A percentile compares a stretch with the other conserved stretches of the same genome.
Evolutionary conservation across 345 rosid species (phyloP).

Genomic region (Salix caprea): DNA sequence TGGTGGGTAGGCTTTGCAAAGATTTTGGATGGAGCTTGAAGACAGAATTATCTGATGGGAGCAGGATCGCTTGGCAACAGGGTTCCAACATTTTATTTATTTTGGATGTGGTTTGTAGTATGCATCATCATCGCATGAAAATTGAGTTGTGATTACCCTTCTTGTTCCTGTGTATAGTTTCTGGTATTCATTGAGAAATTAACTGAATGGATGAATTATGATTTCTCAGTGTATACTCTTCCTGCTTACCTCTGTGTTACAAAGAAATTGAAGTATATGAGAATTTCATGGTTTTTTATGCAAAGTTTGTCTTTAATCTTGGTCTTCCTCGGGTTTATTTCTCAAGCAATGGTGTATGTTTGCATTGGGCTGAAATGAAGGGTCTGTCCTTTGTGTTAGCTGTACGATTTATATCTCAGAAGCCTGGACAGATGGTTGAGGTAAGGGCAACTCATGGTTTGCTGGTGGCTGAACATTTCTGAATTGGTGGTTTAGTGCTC

Average conservation of each 20-base stretch:
- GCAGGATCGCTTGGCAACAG: neutral
- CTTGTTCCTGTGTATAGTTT: neutral
- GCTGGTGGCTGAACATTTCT: neutral
- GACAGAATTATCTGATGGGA: neutral
- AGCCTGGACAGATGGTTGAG: neutral
- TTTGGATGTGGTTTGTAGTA: conserved; percentile 2
- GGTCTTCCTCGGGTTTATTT: neutral
- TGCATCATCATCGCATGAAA: neutral
- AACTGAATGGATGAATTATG: neutral
- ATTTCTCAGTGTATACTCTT: neutral
- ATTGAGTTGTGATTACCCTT: neutral
- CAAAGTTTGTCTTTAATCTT: neutral
- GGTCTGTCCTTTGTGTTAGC: too few species aligned
- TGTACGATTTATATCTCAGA: too few species aligned
- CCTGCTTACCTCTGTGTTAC: neutral
- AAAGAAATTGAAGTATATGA: neutral
- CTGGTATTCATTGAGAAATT: neutral
- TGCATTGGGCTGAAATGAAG: too few species aligned
- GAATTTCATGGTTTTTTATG: neutral
- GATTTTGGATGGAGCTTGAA: neutral
- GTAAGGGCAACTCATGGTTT: neutral
- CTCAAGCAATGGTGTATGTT: neutral
- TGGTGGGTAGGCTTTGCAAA: neutral
- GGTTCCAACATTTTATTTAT: conserved; percentile 3
- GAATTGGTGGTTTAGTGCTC: too few species aligned